phyloP scores from a whole-genome alignment of 2,329 filamentous ascomycete species.

The Lachnellula occidentalis region DNA sequence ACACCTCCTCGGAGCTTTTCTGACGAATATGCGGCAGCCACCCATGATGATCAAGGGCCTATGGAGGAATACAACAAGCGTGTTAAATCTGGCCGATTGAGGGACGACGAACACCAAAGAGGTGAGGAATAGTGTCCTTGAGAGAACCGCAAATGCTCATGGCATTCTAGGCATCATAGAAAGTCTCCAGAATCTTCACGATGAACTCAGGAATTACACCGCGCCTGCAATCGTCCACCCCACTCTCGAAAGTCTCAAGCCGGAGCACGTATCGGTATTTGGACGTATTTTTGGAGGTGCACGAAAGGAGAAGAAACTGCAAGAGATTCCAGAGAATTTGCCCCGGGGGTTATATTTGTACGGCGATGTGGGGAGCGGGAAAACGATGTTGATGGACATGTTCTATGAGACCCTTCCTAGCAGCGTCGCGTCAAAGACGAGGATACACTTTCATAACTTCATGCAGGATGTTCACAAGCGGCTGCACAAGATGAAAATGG shows the following conservation, averaged over 20 bases:
- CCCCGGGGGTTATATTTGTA: conserved; percentile 92
- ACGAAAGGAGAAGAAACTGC: conserved; percentile 32
- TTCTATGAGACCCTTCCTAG: conserved; percentile 89
- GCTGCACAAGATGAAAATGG: conserved; percentile 83
- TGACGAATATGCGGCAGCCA: conserved; percentile 14
- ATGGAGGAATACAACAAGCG: conserved; percentile 83
- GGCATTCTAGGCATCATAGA: conserved; percentile 68
- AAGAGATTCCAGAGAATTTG: conserved; percentile 62
- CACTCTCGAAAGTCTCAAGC: conserved; percentile 63
- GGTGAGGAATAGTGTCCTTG: conserved; percentile 43
- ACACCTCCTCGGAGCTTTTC: not conserved
- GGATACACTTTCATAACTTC: conserved; percentile 99
- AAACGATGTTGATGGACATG: conserved; percentile 99
- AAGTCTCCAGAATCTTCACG: conserved; percentile 80
- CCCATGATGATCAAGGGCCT: conserved; percentile 50
- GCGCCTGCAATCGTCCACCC: conserved; percentile 73
- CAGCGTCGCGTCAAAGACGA: conserved; percentile 74
- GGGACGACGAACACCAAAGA: conserved; percentile 88
- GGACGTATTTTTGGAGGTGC: conserved; percentile 55
- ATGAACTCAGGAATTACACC: conserved; percentile 69
- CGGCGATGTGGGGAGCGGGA: conserved; percentile 93
- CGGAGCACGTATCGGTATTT: conserved; percentile 47
- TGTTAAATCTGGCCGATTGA: conserved; percentile 66
- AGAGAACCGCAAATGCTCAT: not conserved
- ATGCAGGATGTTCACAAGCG: conserved; percentile 97